Evolutionary conservation across 169 alveolate genomes (phyloP), one percentile per base, ranked within the genome.

Genomic region (Plasmodium ovale): DNA sequence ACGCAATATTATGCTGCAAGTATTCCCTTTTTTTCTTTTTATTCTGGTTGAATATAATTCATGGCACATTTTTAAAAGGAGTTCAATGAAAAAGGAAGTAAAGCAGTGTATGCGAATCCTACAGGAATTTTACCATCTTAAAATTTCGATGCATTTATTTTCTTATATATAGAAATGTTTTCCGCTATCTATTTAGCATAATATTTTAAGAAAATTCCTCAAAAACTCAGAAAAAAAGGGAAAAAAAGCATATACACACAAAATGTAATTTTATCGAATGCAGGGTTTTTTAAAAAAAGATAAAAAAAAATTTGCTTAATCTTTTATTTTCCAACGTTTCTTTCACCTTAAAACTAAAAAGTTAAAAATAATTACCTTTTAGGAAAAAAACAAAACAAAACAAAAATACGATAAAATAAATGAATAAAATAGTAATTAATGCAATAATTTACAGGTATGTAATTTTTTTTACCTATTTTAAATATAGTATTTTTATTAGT

Each of bases 181-280:
- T n/a, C n/a, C 49, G 23, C 21, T 35, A 7, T 12, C 19, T 65
- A 65, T n/a, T n/a, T n/a, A 65, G 35, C 9, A 35, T 47, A 51
- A n/a, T 49, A 21, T 65, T 65, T 27, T 65, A 35, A 25, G 29
- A 49, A 7, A 51, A 6, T 65, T 25, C n/a, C 73, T 37, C 35
- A 31, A 35, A 65, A 65, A 65, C 19, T 37, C 29, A 65, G 35
- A 65, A 51, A 64, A 65, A 65, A 35, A 65, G 35, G 35, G 35
- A 31, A 37, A 65, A 25, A n/a, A 65, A 64, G 39, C 35, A 33
- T 65, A 16, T 37, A 25, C 73, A 65, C 73, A 35, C 51, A 35
- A 16, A 31, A 27, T 31, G 73, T 29, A 65, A 37, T 5, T 37
- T 65, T 37, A 16, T 65, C 10, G 3, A 10, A 51, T n/a, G 12